These are phyloP conservation scores for Arabidopsis suecica DNA, from an alignment of 345 rosid genomes.

Conservation along the genomic window DNA sequence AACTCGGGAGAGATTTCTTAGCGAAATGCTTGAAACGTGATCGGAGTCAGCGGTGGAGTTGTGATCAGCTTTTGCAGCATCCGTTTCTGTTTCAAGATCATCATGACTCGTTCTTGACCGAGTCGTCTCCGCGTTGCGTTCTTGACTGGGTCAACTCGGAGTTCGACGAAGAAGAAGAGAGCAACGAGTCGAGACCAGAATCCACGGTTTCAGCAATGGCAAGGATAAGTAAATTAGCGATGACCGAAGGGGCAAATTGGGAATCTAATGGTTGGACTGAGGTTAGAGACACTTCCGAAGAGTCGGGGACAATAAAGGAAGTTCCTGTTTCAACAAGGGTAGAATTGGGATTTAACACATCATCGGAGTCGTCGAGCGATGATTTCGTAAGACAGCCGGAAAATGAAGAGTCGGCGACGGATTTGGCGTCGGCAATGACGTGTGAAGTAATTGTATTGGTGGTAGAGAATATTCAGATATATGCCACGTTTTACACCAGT, in stretches of 20 bases:
- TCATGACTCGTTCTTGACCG: constrained; percentile 24
- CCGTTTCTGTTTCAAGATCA: constrained; percentile 57
- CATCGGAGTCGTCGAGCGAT: background rate
- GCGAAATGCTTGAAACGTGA: constrained; percentile 66
- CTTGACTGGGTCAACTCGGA: constrained; percentile 62
- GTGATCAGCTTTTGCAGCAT: constrained; percentile 69
- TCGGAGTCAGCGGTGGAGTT: constrained; percentile 65
- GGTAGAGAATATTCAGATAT: constrained; percentile 46
- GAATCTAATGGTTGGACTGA: constrained; percentile 65
- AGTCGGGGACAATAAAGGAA: constrained; percentile 39
- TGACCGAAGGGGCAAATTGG: constrained; percentile 52
- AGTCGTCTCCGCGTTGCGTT: constrained; percentile 78
- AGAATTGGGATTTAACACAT: constrained; percentile 37
- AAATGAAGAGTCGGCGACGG: constrained; percentile 22
- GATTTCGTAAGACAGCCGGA: background rate
- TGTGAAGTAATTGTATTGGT: constrained; percentile 37
- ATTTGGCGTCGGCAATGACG: constrained; percentile 23
- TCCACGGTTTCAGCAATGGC: constrained; percentile 32
- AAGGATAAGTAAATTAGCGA: constrained; percentile 53
- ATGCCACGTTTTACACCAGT: constrained; percentile 39
- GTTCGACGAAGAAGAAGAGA: constrained; percentile 44
- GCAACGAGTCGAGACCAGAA: constrained; percentile 6
- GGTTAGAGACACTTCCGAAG: constrained; percentile 46
- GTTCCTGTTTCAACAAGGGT: constrained; percentile 19
- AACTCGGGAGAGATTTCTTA: constrained; percentile 64